Percentiles rank a stretch among this genome's conserved stretches.
These are phyloP conservation scores for Chloranthus sessilifolius DNA, from an alignment of 164 flowering plant species.

Conservation along the genomic window DNA sequence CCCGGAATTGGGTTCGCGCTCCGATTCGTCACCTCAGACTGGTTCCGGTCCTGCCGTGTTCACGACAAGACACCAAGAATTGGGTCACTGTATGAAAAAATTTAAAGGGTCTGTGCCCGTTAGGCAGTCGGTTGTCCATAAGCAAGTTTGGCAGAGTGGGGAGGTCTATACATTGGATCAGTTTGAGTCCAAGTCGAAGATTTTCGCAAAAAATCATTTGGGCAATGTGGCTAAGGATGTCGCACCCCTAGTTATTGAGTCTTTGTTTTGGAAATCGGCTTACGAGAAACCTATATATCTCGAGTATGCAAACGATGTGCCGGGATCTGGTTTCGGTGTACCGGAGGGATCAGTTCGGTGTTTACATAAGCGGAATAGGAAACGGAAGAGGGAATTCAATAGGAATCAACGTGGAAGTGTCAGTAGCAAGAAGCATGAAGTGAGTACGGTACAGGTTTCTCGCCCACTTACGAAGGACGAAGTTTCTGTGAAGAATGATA, in stretches of 20 bases:
- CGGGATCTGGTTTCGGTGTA: constrained; percentile 90
- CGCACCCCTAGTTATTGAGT: constrained; percentile 59
- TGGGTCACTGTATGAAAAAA: constrained; percentile 56
- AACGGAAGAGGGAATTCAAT: constrained; percentile 38
- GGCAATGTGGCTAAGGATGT: constrained; percentile 53
- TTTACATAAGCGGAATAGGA: constrained; percentile 29
- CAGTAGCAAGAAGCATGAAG: neutral
- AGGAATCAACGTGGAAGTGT: constrained; percentile 17
- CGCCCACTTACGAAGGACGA: constrained; percentile 21
- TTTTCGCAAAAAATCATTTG: constrained; percentile 56
- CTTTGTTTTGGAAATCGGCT: constrained; percentile 85
- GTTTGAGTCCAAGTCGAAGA: constrained; percentile 84
- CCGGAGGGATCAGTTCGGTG: constrained; percentile 53
- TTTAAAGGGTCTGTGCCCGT: constrained; percentile 27
- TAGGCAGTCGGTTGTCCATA: constrained; percentile 29
- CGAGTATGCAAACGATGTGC: constrained; percentile 98
- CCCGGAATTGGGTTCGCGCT: constrained; percentile 50
- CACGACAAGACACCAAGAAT: constrained; percentile 91
- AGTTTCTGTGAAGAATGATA: constrained; percentile 22
- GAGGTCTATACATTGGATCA: constrained; percentile 83
- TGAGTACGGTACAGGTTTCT: constrained; percentile 2
- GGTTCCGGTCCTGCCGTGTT: constrained; percentile 53
- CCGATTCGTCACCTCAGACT: constrained; percentile 10
- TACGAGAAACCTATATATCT: constrained; percentile 80
- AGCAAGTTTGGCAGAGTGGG: constrained; percentile 99